Base-by-base conservation (phyloP, 345 rosid genomes). In the Pugionium dolabratum region DNA sequence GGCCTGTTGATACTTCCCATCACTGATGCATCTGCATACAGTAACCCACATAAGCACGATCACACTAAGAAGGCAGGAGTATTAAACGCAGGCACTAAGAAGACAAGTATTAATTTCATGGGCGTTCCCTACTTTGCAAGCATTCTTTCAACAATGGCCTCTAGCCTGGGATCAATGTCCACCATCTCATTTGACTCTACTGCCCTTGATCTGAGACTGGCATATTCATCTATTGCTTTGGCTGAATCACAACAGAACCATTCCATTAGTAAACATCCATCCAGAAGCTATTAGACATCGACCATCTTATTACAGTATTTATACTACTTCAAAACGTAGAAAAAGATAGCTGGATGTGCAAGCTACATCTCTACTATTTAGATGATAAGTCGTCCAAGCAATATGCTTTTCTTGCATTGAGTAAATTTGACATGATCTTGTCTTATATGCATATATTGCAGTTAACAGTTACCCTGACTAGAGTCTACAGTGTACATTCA, bases 221-320 rank as follows among this genome's bases (percentile, higher is more conserved):
- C 98, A 86, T 95, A 95, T 75, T 95, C 99, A 77, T 95, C 98
- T 56, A 95, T 91, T 6, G 97, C 99, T 81, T 91, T 91, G 18
- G 96, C 98, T 95, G 94, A 54, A 57, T 71, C 18, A 75, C 33
- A 42, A 49, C 8, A 54, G 30, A 74, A 34, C 30, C 9, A 68
- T 34, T 26, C 3, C 2, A 56, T 67, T 42, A 74, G 70, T 34
- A 33, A 35, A 39, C 28, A 37, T 54, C 54, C 28, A 59, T 44
- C 67, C 29, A 51, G 32, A 26, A 45, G 8, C 29, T 18, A 18
- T 18, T 30, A 62, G 7, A 32, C n/a, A 67, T 67, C 48, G 18
- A 50, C 7, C 29, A n/a, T 7, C 53, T 41, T 3, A 34, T 34
- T 34, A 9, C 5, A 34, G 3, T 34, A 18, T 34, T 34, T 5